Conservation (phyloP, 2,329 filamentous ascomycete species). For the Claviceps sp. region DNA sequence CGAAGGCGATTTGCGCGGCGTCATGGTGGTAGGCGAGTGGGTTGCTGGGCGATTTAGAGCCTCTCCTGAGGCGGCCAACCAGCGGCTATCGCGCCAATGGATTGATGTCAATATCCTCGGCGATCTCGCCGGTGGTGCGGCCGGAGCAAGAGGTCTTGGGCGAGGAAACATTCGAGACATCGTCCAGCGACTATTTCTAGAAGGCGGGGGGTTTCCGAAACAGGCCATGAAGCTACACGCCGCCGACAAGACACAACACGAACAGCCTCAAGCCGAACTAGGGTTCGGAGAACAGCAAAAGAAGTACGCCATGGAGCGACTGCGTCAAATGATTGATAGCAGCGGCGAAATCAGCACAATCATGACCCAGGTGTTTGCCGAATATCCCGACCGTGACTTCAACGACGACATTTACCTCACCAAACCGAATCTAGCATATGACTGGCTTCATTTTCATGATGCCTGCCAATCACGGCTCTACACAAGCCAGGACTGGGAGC, state of each 20-base stretch:
- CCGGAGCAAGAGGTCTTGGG: conserved; percentile 57
- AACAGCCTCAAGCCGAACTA: conserved; percentile 45
- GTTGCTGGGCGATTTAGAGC: conserved; percentile 58
- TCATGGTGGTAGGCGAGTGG: conserved; percentile 83
- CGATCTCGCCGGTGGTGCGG: conserved; percentile 56
- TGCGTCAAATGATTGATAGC: conserved; percentile 65
- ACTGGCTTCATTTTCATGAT: conserved; percentile 94
- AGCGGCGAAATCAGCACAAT: conserved; percentile 69
- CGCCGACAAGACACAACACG: conserved; percentile 32
- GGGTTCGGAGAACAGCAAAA: conserved; percentile 63
- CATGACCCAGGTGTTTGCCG: conserved; percentile 69
- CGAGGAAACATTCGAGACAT: conserved; percentile 62
- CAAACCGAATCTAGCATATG: conserved; percentile 78
- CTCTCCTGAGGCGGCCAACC: conserved; percentile 23
- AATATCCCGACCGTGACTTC: conserved; percentile 76
- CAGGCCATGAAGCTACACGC: conserved; percentile 27
- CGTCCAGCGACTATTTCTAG: conserved; percentile 63
- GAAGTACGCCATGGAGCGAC: conserved; percentile 55
- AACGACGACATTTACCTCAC: conserved; percentile 86
- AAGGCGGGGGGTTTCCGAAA: conserved; percentile 65
- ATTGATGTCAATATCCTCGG: conserved; percentile 58
- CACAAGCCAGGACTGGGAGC: conserved; percentile 82
- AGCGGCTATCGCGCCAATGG: conserved; percentile 58
- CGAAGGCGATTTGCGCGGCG: conserved; percentile 62
- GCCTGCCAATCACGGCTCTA: conserved; percentile 65